Conservation (phyloP, 2,329 filamentous ascomycete species). For the Scedosporium dehoogii region DNA sequence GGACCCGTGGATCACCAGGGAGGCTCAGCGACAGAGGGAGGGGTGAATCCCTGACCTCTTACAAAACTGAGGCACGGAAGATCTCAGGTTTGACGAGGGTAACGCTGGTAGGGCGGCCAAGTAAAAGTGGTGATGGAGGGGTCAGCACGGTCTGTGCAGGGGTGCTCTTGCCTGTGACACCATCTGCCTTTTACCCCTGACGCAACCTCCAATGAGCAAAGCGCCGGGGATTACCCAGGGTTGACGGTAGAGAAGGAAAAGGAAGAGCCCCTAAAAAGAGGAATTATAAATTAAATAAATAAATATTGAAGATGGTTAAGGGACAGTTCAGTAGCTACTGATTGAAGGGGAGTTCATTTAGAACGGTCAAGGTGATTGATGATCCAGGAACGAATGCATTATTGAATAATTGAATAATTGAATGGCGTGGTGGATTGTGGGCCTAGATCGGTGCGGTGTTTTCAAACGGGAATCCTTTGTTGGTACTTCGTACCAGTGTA, state of each 20-base stretch:
- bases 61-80: conserved; percentile 7
- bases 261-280: background rate
- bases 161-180: background rate
- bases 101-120: background rate
- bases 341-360: too few species aligned
- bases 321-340: too few species aligned
- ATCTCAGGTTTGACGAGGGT: conserved; percentile 5
- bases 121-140: background rate
- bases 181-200: background rate
- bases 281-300: background rate
- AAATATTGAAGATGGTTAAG: background rate
- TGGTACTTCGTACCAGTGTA: too few species aligned
- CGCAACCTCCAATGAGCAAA: background rate
- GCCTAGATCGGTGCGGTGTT: too few species aligned
- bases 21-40: background rate
- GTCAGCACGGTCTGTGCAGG: too few species aligned
- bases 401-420: too few species aligned
- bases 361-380: too few species aligned
- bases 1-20: background rate
- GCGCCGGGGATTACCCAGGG: background rate
- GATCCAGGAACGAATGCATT: too few species aligned
- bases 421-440: too few species aligned
- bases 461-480: too few species aligned
- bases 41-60: conserved; percentile 5
- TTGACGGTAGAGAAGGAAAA: background rate